phyloP scores from a whole-genome alignment of 2,329 filamentous ascomycete genomes.

The Colletotrichum liriopes region DNA sequence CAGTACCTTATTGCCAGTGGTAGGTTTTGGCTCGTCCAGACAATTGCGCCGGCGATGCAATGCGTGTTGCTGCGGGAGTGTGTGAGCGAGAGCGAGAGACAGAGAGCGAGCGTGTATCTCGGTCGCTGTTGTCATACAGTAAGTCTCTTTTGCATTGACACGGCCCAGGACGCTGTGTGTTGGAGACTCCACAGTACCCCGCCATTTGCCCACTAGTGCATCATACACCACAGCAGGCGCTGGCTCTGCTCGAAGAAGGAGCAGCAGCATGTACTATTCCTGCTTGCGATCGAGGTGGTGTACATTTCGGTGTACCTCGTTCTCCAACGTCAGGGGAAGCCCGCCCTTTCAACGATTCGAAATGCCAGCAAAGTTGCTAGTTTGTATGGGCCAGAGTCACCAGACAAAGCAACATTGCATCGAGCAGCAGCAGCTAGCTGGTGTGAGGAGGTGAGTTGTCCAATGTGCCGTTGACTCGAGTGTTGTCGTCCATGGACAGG shows the following conservation, averaged over 20 bases:
- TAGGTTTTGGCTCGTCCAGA: slow-evolving; percentile 13
- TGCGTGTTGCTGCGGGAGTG: slow-evolving; percentile 8
- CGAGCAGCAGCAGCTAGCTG: slow-evolving; percentile 21
- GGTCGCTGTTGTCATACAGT: slow-evolving; percentile 30
- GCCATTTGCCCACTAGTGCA: slow-evolving; percentile 41
- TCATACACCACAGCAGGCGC: slow-evolving; percentile 30
- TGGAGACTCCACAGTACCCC: slow-evolving; percentile 36
- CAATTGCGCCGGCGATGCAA: slow-evolving; percentile 5
- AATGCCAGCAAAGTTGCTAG: slow-evolving; percentile 6
- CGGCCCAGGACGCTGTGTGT: slow-evolving; percentile 10
- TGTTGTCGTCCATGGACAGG: neutral
- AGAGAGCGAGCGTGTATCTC: neutral
- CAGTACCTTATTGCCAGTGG: slow-evolving; percentile 11
- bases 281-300: neutral
- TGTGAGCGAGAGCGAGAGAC: neutral
- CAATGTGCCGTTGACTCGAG: slow-evolving; percentile 24
- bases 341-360: slow-evolving; percentile 30
- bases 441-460: slow-evolving; percentile 27
- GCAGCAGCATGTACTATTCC: neutral
- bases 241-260: slow-evolving; percentile 19
- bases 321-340: slow-evolving; percentile 28
- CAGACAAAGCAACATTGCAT: slow-evolving; percentile 23
- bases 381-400: slow-evolving; percentile 19
- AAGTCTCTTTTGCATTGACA: neutral
- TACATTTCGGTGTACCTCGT: slow-evolving; percentile 18